These are phyloP conservation scores for Phytophthora ramorum DNA, from an alignment of 352 stramenopile genomes.

Conservation along the genomic window DNA sequence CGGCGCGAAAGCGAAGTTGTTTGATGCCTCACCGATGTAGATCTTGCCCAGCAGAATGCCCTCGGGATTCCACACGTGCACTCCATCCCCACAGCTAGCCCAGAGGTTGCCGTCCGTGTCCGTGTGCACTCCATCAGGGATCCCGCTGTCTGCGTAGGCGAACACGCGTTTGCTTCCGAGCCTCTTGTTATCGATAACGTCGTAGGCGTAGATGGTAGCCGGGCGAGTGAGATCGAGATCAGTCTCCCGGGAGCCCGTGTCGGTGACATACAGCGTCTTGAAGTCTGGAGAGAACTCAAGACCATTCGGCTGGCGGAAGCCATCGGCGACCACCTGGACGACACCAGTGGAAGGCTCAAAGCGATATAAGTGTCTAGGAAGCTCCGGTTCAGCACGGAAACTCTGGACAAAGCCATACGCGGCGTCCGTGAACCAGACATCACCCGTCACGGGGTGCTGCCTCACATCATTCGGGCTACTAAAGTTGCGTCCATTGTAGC, in stretches of 20 bases:
- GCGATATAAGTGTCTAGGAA: conserved; percentile 13
- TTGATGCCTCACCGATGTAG: conserved; percentile 18
- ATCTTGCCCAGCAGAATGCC: conserved; percentile 17
- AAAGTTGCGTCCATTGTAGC: conserved; percentile 21
- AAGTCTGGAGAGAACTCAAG: conserved; percentile 20
- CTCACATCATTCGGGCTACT: conserved; percentile 15
- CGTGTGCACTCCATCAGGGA: conserved; percentile 14
- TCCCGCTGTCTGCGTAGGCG: conserved; percentile 12
- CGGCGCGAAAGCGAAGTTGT: conserved; percentile 19
- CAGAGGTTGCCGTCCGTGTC: conserved; percentile 19
- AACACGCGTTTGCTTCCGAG: conserved; percentile 14
- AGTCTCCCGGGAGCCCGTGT: conserved; percentile 12
- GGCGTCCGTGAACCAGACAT: conserved; percentile 18
- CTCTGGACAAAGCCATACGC: conserved; percentile 13
- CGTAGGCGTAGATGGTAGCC: conserved; percentile 20
- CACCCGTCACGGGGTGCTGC: conserved; percentile 13
- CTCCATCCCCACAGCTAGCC: conserved; percentile 14
- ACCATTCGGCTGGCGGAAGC: conserved; percentile 9
- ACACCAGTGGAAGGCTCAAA: conserved; percentile 19
- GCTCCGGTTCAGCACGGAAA: conserved; percentile 11
- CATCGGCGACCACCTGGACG: conserved; percentile 11
- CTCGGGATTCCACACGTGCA: conserved; percentile 16
- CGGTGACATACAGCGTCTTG: conserved; percentile 21
- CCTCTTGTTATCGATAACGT: conserved; percentile 17
- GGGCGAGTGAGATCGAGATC: conserved; percentile 9